These are phyloP conservation scores for Cinchona pubescens DNA, from an alignment of 257 asterid species.

Conservation along the genomic window DNA sequence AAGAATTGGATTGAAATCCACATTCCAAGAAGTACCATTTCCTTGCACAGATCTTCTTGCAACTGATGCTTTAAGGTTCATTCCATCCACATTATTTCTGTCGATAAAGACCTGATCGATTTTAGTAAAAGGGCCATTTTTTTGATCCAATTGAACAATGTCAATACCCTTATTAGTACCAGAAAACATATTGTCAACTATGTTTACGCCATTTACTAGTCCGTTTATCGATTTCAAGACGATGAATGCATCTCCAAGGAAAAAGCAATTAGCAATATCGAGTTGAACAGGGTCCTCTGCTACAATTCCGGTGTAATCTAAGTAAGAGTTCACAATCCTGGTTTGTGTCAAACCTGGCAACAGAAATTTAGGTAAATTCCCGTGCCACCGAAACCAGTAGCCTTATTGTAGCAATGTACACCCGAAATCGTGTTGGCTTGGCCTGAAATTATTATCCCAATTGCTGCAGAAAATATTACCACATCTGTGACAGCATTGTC, in stretches of 20 bases:
- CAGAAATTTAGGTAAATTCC: conserved; percentile 72
- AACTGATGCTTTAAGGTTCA: conserved; percentile 60
- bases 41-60: conserved; percentile 53
- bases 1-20: conserved; percentile 58
- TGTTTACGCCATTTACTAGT: conserved; percentile 55
- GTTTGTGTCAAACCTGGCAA: conserved; percentile 71
- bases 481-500: conserved; percentile 76
- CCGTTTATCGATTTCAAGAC: conserved; percentile 64
- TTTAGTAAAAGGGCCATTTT: conserved; percentile 35
- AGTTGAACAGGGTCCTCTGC: conserved; percentile 95
- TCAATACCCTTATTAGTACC: conserved; percentile 58
- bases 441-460: conserved; percentile 62
- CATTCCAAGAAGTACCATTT: conserved; percentile 56
- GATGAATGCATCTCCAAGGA: conserved; percentile 71
- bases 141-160: conserved; percentile 57
- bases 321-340: conserved; percentile 63
- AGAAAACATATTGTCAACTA: conserved; percentile 72
- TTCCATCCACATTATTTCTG: conserved; percentile 57
- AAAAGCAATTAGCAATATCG: conserved; percentile 56
- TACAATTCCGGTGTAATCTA: conserved; percentile 79
- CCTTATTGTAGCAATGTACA: conserved; percentile 89
- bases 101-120: conserved; percentile 66
- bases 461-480: conserved; percentile 73
- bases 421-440: conserved; percentile 71
- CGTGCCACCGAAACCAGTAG: conserved; percentile 78